These are phyloP conservation scores for Triticum urartu DNA, from an alignment of 176 grass and related monocot genomes.

Conservation along the genomic window DNA sequence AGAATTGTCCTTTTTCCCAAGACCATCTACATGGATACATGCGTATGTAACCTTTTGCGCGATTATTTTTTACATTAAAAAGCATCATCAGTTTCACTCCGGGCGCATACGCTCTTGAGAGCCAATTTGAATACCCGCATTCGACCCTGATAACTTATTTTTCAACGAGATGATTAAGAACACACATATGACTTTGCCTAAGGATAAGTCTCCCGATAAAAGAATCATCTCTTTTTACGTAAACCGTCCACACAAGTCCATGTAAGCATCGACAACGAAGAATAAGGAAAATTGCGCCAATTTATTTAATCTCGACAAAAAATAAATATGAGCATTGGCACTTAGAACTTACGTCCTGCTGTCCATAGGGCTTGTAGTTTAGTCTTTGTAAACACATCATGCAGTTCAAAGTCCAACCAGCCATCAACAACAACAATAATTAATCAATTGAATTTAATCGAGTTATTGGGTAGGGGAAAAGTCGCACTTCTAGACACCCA, in stretches of 20 bases:
- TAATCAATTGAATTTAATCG: not conserved
- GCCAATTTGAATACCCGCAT: not conserved
- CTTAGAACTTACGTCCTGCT: not conserved
- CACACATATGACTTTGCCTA: not conserved
- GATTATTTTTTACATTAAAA: not conserved
- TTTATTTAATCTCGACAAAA: not conserved
- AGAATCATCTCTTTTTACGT: not conserved
- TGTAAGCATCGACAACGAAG: not conserved
- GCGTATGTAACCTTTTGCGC: not conserved
- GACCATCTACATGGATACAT: not conserved
- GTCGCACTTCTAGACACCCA: slow-evolving; percentile 32
- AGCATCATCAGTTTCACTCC: not conserved
- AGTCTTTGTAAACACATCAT: slow-evolving; percentile 35
- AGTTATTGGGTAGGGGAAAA: slow-evolving; percentile 17
- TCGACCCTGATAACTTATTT: not conserved
- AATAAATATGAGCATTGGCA: not conserved
- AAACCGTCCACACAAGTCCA: not conserved
- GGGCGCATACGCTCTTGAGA: no score
- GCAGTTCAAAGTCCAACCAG: slow-evolving; percentile 25
- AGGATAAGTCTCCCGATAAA: not conserved
- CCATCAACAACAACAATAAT: not conserved
- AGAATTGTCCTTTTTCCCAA: no score
- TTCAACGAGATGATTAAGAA: not conserved
- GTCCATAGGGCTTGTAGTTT: slow-evolving; percentile 23
- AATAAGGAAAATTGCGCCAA: not conserved